Conservation (phyloP, 1,139 yeast genomes). For the Sugiyamaella xylanicola region DNA sequence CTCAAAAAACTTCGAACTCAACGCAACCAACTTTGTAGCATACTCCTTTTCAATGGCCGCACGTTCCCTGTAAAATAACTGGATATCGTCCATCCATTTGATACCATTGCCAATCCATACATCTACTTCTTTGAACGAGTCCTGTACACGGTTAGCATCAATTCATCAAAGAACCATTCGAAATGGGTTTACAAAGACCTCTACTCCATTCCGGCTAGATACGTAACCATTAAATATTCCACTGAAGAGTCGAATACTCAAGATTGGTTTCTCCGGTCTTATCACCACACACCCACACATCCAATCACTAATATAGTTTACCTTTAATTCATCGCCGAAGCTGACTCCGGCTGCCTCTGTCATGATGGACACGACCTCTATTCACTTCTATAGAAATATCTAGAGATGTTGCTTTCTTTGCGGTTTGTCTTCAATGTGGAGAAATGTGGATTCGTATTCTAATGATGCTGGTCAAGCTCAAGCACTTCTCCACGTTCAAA, state of each 20-base stretch:
- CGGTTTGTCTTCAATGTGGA: too few species aligned
- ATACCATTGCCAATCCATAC: conserved; percentile 63
- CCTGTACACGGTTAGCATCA: conserved; percentile 47
- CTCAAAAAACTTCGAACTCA: conserved; percentile 71
- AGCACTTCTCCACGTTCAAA: too few species aligned
- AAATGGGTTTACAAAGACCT: too few species aligned
- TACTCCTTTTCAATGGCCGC: conserved; percentile 83
- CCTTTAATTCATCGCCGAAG: conserved; percentile 46
- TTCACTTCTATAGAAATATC: neutral
- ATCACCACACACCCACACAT: neutral
- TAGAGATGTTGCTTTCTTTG: neutral
- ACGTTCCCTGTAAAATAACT: conserved; percentile 80
- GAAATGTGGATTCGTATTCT: neutral
- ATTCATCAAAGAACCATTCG: neutral
- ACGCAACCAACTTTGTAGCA: conserved; percentile 61
- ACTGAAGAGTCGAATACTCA: too few species aligned
- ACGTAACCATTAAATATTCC: too few species aligned
- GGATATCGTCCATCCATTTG: conserved; percentile 75
- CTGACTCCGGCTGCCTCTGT: conserved; percentile 32
- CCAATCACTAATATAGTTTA: too few species aligned
- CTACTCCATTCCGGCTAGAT: too few species aligned
- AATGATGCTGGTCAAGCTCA: neutral
- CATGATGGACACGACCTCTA: neutral
- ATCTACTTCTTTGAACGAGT: conserved; percentile 72
- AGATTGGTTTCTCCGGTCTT: too few species aligned